Percentiles rank a stretch among this genome's conserved stretches.
These are phyloP conservation scores for Rhodotorula toruloides DNA, from an alignment of 768 basidiomycete species.

Conservation along the genomic window DNA sequence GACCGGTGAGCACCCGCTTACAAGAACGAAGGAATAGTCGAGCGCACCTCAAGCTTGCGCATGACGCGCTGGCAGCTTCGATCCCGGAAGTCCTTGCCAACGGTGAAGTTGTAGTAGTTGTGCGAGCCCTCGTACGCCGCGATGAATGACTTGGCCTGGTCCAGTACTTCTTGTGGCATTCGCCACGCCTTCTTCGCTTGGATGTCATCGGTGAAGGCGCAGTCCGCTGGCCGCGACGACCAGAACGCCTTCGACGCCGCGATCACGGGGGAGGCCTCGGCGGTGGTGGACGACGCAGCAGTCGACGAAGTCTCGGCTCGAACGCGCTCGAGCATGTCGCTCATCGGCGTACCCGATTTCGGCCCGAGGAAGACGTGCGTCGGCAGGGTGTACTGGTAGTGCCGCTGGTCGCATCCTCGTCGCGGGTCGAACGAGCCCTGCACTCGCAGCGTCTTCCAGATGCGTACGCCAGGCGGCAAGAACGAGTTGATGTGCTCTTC, in stretches of 20 bases:
- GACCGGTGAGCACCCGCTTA: background rate
- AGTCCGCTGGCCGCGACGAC: constrained; percentile 21
- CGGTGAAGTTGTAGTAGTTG: constrained; percentile 97
- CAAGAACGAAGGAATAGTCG: background rate
- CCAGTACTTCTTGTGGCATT: constrained; percentile 55
- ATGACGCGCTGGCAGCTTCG: constrained; percentile 77
- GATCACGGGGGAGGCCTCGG: constrained; percentile 9
- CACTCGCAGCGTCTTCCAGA: constrained; percentile 78
- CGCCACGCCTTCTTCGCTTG: constrained; percentile 56
- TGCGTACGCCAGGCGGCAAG: constrained; percentile 80
- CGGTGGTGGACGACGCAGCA: background rate
- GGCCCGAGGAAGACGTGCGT: constrained; percentile 88
- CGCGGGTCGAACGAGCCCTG: constrained; percentile 51
- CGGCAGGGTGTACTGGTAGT: constrained; percentile 96
- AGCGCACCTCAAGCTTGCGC: constrained; percentile 70
- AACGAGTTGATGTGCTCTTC: constrained; percentile 71
- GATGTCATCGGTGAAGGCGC: constrained; percentile 34
- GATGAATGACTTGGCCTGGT: constrained; percentile 56
- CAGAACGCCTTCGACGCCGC: constrained; percentile 38
- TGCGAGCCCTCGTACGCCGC: constrained; percentile 77
- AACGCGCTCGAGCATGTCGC: constrained; percentile 39
- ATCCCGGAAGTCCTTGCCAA: constrained; percentile 77
- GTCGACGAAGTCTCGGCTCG: background rate
- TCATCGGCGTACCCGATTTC: constrained; percentile 64
- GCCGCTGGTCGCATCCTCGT: constrained; percentile 78